phyloP scores from a whole-genome alignment of 2,329 filamentous ascomycete species.

The Penicillium paneum region DNA sequence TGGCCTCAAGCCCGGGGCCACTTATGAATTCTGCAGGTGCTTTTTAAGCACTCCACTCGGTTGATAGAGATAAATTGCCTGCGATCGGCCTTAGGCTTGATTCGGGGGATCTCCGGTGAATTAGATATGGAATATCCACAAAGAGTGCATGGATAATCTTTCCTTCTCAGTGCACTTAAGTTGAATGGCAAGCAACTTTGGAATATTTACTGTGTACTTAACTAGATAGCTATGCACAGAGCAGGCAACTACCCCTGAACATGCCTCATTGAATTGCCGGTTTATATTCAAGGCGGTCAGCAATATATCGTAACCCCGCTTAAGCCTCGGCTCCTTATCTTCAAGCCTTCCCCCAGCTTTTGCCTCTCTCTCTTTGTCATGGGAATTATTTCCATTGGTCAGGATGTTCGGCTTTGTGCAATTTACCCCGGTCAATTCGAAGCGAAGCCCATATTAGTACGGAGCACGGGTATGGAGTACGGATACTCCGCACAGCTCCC shows the following conservation, averaged over 20 bases:
- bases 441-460: background rate
- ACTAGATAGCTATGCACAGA: no score
- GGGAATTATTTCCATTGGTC: background rate
- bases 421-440: background rate
- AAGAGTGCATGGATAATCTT: background rate
- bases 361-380: background rate
- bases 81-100: no score
- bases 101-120: background rate
- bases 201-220: no score
- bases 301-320: background rate
- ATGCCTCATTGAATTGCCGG: background rate
- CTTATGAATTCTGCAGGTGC: background rate
- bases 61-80: background rate
- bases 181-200: background rate
- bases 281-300: background rate
- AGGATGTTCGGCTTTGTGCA: background rate
- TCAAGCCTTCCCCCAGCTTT: background rate
- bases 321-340: background rate
- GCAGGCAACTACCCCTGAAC: no score
- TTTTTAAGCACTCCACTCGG: background rate
- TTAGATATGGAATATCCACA: background rate
- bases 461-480: background rate
- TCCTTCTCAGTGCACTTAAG: background rate
- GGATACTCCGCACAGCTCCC: background rate
- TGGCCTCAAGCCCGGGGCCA: background rate